Evolutionary conservation across 1,284 basidiomycete species (phyloP), one percentile per base, ranked within the genome.

Genomic region (Leccinum holopus): DNA sequence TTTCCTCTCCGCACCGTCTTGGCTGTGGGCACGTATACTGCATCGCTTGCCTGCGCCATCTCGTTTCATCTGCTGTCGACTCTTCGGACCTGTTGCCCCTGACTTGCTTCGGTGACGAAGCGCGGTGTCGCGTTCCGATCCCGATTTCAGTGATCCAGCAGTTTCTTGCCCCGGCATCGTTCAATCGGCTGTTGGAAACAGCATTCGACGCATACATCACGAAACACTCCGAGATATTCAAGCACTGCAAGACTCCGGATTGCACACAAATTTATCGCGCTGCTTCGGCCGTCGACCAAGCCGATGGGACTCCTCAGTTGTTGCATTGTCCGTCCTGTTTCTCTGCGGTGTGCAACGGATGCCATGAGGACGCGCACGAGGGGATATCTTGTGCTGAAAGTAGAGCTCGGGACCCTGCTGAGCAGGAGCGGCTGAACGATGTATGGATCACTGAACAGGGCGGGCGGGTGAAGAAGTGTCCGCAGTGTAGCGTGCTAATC

Each of bases 1-100:
- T 81, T 14, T 78, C 80, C 2, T 73, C 77, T 59, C 82, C 84
- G 1, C 70, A 81, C 37, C 69, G 69, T 25, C 73, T 87, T 25
- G 79, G 74, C 0, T 87, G 85, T 59, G 80, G 80, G 3, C 86
- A 87, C 64, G 65, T 75, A 3, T 87, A 85, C 64, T 87, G 85
- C 64, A 72, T 77, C 3, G 75, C 76, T 5, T 87, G 85, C 61
- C 67, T 87, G 28, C 78, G 77, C 2, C 83, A 85, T 65, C 81
- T 81, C 65, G 67, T 87, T 55, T 75, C 75, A 7, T 82, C 81
- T 9, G 81, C 82, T 25, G 30, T 68, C 16, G 80, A 83, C 41
- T 76, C 71, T 52, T 5, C 30, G 7, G 78, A 79, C 57, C 75
- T 66, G 1, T 80, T 87, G 63, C 85, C 86, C 1, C 65, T 87